A percentile compares a stretch with the other conserved stretches of the same genome.
Conservation (phyloP, 257 asterid species). For the Agastache rugosa region DNA sequence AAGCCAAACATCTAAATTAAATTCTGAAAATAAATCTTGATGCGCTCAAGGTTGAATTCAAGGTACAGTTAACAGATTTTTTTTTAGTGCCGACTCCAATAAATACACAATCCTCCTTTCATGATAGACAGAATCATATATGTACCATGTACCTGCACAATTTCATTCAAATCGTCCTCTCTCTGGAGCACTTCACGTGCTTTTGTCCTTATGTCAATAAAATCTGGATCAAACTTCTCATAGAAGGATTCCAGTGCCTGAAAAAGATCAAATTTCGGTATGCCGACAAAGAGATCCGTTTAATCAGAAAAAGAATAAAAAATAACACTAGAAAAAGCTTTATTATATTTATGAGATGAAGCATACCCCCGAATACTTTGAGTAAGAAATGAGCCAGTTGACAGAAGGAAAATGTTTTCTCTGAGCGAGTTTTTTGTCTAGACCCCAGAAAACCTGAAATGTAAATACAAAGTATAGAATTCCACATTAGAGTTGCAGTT, state of each 20-base stretch:
- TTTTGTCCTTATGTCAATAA: slow-evolving; percentile 92
- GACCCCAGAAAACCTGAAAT: slow-evolving; percentile 97
- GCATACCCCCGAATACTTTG: slow-evolving; percentile 92
- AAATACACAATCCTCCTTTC: not conserved
- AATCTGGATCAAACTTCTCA: slow-evolving; percentile 95
- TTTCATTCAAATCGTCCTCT: slow-evolving; percentile 91
- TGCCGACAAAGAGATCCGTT: slow-evolving; percentile 21
- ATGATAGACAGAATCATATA: slow-evolving; percentile 3
- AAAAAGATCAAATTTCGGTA: slow-evolving; percentile 26
- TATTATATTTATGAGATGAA: not conserved
- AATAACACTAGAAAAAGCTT: not conserved
- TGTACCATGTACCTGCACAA: slow-evolving; percentile 54
- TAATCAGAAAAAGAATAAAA: not conserved
- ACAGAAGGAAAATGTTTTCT: slow-evolving; percentile 98
- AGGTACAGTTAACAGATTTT: not conserved
- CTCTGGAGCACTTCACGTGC: slow-evolving; percentile 99
- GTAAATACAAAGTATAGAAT: slow-evolving; percentile 34
- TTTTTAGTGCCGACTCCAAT: not conserved
- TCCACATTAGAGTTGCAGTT: slow-evolving; percentile 1
- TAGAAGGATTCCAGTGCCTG: slow-evolving; percentile 98
- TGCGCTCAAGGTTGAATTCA: slow-evolving; percentile 14
- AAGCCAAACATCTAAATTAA: slow-evolving; percentile 36
- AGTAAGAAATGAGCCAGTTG: slow-evolving; percentile 98
- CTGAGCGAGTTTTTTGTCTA: slow-evolving; percentile 97
- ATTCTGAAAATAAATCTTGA: slow-evolving; percentile 1